A percentile compares a stretch with the other conserved stretches of the same genome.
These are phyloP conservation scores for Lasiosphaeria miniovina DNA, from an alignment of 495 filamentous ascomycete species.

Conservation along the genomic window DNA sequence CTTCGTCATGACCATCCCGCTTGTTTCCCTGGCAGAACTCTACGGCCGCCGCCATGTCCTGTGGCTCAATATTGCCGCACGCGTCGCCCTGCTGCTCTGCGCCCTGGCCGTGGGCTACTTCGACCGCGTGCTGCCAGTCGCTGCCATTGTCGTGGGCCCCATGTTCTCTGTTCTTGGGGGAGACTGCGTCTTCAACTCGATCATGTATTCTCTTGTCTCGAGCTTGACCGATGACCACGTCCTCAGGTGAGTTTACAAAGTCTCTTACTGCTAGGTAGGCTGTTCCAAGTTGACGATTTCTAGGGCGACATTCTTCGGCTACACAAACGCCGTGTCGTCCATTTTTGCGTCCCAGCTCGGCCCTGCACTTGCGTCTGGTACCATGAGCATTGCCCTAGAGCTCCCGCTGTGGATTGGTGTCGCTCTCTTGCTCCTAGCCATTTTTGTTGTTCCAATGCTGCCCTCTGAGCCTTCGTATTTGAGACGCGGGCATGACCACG, in stretches of 20 bases:
- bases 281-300: not conserved
- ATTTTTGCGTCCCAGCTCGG: constrained; percentile 39
- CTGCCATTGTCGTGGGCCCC: constrained; percentile 35
- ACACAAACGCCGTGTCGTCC: constrained; percentile 40
- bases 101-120: constrained; percentile 40
- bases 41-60: constrained; percentile 37
- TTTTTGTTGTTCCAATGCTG: constrained; percentile 31
- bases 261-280: constrained; percentile 1
- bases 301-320: constrained; percentile 46
- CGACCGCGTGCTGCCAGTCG: constrained; percentile 33
- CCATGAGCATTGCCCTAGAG: constrained; percentile 38
- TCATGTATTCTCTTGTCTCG: constrained; percentile 42
- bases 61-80: constrained; percentile 39
- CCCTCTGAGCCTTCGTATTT: constrained; percentile 1
- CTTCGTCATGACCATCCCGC: constrained; percentile 45
- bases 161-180: constrained; percentile 41
- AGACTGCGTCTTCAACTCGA: constrained; percentile 47
- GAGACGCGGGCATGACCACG: not conserved
- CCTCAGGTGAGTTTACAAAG: constrained; percentile 28
- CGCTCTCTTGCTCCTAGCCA: constrained; percentile 33
- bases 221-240: constrained; percentile 37
- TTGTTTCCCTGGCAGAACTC: constrained; percentile 38
- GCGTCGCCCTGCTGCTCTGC: constrained; percentile 41
- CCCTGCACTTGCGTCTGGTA: constrained; percentile 40
- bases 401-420: constrained; percentile 43